Percentiles rank a stretch among this genome's conserved stretches.
These are phyloP conservation scores for Hibiscus tridactylites DNA, from an alignment of 345 rosid genomes.

Conservation along the genomic window DNA sequence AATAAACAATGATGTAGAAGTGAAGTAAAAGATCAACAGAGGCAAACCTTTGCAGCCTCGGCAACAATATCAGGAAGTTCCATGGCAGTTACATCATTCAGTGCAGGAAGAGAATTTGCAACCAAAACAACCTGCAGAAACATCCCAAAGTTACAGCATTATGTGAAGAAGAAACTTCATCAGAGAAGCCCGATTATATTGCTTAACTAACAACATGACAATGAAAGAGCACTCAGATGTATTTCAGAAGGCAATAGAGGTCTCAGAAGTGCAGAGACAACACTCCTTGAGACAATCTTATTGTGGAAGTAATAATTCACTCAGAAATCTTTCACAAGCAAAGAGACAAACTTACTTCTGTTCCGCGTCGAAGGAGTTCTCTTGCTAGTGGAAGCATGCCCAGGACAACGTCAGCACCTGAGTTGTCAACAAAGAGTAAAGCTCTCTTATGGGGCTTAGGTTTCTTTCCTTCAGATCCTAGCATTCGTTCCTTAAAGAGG, in stretches of 20 bases:
- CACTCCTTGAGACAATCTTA: not conserved
- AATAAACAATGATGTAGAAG: not conserved
- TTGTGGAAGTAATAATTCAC: not conserved
- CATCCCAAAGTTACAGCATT: not conserved
- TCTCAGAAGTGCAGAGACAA: not conserved
- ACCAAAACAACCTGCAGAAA: slow-evolving; percentile 83
- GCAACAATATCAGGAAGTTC: slow-evolving; percentile 97
- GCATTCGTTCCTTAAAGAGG: slow-evolving; percentile 76
- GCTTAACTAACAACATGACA: not conserved
- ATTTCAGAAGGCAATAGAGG: not conserved
- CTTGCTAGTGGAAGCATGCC: slow-evolving; percentile 99
- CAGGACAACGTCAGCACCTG: slow-evolving; percentile 87
- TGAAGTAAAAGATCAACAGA: not conserved
- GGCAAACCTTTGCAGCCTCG: slow-evolving; percentile 87
- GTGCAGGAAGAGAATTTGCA: slow-evolving; percentile 95
- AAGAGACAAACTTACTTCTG: slow-evolving; percentile 53
- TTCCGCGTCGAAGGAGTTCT: slow-evolving; percentile 90
- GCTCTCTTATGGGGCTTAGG: slow-evolving; percentile 84
- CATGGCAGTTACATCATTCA: slow-evolving; percentile 94
- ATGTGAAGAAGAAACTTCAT: not conserved
- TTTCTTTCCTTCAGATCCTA: slow-evolving; percentile 55
- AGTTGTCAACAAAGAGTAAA: slow-evolving; percentile 91
- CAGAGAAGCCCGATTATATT: not conserved
- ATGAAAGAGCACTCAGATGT: not conserved
- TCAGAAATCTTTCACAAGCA: not conserved